Percentiles rank a stretch among this genome's conserved stretches.
phyloP scores from a whole-genome alignment of 768 basidiomycete species.

The Lenzites betulinus region DNA sequence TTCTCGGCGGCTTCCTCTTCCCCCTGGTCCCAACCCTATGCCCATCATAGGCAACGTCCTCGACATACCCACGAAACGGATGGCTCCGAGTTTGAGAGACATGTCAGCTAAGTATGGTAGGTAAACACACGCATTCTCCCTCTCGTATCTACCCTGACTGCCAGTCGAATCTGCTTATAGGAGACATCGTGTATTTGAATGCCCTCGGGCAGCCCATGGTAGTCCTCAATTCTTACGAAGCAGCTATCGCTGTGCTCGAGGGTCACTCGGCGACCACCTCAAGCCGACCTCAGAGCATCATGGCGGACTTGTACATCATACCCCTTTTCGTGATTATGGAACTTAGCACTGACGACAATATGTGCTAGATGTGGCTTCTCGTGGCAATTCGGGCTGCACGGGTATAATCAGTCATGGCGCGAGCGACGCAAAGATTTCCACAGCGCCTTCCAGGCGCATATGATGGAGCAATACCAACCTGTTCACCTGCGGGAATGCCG shows the following conservation, averaged over 20 bases:
- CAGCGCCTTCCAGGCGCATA: conserved; percentile 4
- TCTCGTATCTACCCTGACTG: background rate
- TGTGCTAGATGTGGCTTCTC: background rate
- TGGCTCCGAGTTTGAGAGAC: conserved; percentile 6
- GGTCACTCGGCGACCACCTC: conserved; percentile 28
- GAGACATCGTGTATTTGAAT: conserved; percentile 24
- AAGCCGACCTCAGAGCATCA: conserved; percentile 20
- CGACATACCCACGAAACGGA: conserved; percentile 24
- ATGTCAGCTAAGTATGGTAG: conserved; percentile 5
- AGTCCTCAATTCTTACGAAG: conserved; percentile 23
- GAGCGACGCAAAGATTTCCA: conserved; percentile 17
- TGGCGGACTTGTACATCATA: conserved; percentile 25
- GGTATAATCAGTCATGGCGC: conserved; percentile 16
- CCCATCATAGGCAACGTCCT: conserved; percentile 30
- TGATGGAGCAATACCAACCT: conserved; percentile 9
- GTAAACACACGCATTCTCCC: background rate
- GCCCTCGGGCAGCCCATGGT: conserved; percentile 25
- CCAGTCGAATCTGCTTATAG: conserved; percentile 12
- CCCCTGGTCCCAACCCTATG: conserved; percentile 29
- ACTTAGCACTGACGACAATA: background rate
- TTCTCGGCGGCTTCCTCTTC: conserved; percentile 1
- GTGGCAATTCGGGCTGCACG: conserved; percentile 3
- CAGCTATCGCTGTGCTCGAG: conserved; percentile 24
- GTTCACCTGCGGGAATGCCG: conserved; percentile 1
- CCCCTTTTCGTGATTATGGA: background rate